phyloP scores from a whole-genome alignment of 2,329 filamentous ascomycete genomes.

The Xylaria sp. region DNA sequence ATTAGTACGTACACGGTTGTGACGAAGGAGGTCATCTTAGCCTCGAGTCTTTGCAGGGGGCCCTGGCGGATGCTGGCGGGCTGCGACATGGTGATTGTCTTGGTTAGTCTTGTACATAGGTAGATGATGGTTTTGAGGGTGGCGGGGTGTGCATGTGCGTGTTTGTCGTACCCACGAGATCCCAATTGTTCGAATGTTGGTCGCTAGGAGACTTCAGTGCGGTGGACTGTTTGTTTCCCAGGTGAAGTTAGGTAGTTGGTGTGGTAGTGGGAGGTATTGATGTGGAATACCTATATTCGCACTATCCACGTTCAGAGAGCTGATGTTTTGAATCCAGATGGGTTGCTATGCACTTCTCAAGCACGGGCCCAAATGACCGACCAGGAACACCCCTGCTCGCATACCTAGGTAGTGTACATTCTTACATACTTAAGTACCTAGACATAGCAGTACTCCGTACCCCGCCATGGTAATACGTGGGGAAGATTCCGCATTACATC shows the following conservation, averaged over 20 bases:
- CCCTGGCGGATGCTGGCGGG: slow-evolving; percentile 30
- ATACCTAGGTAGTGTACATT: background rate
- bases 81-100: slow-evolving; percentile 41
- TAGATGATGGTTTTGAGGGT: background rate
- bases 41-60: slow-evolving; percentile 40
- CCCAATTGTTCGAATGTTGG: slow-evolving; percentile 9
- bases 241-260: slow-evolving; percentile 19
- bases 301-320: background rate
- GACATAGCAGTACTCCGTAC: slow-evolving; percentile 13
- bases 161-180: slow-evolving; percentile 14
- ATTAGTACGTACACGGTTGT: slow-evolving; percentile 65
- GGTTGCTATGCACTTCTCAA: slow-evolving; percentile 32
- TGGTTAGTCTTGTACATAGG: slow-evolving; percentile 41
- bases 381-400: slow-evolving; percentile 25
- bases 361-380: slow-evolving; percentile 26
- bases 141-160: background rate
- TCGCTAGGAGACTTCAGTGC: slow-evolving; percentile 7
- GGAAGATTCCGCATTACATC: slow-evolving; percentile 14
- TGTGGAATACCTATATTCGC: slow-evolving; percentile 26
- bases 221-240: slow-evolving; percentile 5
- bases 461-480: slow-evolving; percentile 15
- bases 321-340: slow-evolving; percentile 37
- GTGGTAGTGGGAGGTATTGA: slow-evolving; percentile 26
- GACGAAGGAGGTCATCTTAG: slow-evolving; percentile 79
- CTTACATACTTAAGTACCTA: background rate